A percentile compares a stretch with the other conserved stretches of the same genome.
Evolutionary conservation across 2,329 filamentous ascomycete species (phyloP).

Genomic region (Bertia moriformis): DNA sequence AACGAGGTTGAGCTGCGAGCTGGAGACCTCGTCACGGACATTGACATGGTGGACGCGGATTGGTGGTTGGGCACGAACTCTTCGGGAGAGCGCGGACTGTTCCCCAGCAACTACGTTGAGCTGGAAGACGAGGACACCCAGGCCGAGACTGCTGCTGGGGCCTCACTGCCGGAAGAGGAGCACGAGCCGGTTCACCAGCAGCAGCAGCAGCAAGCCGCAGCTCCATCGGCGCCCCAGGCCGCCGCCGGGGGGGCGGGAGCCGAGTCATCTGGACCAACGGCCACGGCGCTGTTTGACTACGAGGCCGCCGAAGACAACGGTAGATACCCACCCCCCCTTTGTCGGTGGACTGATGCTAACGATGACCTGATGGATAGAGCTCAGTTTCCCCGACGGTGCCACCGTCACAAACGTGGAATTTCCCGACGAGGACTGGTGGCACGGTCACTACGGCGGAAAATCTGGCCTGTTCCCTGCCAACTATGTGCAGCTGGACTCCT

Average conservation of each 20-base stretch:
- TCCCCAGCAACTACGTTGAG: constrained; percentile 57
- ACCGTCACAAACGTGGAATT: constrained; percentile 77
- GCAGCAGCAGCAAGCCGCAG: neutral
- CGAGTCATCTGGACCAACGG: constrained; percentile 45
- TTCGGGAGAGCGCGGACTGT: constrained; percentile 47
- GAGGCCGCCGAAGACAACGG: constrained; percentile 92
- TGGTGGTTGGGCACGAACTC: constrained; percentile 57
- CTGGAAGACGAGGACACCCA: constrained; percentile 10
- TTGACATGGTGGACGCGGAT: constrained; percentile 59
- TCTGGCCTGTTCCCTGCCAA: constrained; percentile 73
- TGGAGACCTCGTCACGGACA: constrained; percentile 47
- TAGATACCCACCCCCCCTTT: constrained; percentile 15
- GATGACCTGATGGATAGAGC: constrained; percentile 33
- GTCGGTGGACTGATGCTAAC: too few relatives aligned
- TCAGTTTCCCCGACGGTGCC: constrained; percentile 79
- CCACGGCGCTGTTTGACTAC: constrained; percentile 85
- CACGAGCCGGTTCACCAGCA: neutral
- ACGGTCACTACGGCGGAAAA: constrained; percentile 67
- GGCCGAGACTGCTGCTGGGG: constrained; percentile 1
- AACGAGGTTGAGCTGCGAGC: constrained; percentile 54
- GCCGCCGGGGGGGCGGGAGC: constrained; percentile 1
- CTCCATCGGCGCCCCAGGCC: neutral
- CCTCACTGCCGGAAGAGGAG: constrained; percentile 2
- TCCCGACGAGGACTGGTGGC: constrained; percentile 98
- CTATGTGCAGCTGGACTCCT: constrained; percentile 44